Base-by-base conservation (phyloP, 139 green algal species). In the Tetraselmis chui region DNA sequence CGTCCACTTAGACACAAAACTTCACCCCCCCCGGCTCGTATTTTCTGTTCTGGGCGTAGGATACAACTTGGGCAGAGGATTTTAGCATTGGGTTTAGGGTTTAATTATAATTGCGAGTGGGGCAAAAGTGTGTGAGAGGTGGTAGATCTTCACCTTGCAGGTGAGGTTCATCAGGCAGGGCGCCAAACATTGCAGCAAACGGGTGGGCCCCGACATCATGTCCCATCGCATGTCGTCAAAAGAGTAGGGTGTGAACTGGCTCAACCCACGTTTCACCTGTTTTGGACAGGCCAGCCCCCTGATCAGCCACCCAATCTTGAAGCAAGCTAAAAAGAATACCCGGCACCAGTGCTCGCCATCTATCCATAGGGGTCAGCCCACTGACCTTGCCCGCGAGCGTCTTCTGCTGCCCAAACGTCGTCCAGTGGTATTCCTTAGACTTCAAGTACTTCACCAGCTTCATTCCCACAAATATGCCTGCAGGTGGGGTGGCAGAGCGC, bases 191-290 rank as follows among this genome's bases (percentile, higher is more conserved):
- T 67, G 45, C 45, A 67, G 45, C 45, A 67, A 18, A 5, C 45
- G 45, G 11, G 45, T 67, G 5, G 45, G 45, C 11, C 45, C 45
- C 74, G n/a, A 31, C 74, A 31, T 77, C 25, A 79, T 82, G 2
- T 24, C 29, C 92, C 93, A 97, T 30, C 93, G 76, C 58, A 94
- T 90, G 59, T 86, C 81, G 77, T 95, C 90, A 84, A 87, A 95
- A 29, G 87, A 93, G 84, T 92, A 84, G 11, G 94, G 94, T 76
- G 93, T 92, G 84, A 97, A 93, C 88, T 97, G 94, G 58, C 85
- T 30, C 75, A 95, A 18, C 1, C 83, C 83, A n/a, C 89, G 82
- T 78, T 84, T 86, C n/a, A n/a, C n/a, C n/a, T n/a, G n/a, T n/a
- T n/a, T n/a, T n/a, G n/a, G n/a, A n/a, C n/a, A n/a, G n/a, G n/a